A percentile compares a stretch with the other conserved stretches of the same genome.
phyloP scores from a whole-genome alignment of 2,329 filamentous ascomycete genomes.

The Beauveria australis region DNA sequence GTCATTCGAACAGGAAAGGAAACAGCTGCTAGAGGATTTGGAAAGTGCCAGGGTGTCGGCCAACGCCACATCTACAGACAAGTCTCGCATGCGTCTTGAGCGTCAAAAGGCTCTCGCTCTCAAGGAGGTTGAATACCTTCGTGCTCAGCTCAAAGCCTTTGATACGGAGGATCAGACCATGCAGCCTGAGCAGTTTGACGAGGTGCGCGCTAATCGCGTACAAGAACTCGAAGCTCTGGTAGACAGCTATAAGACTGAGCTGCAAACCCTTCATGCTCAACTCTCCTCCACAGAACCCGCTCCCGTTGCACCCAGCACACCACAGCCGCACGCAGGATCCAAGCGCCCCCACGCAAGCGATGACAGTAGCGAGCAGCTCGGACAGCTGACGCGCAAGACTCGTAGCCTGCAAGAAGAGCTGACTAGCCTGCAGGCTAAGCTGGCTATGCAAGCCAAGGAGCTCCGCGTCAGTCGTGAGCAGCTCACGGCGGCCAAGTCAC shows the following conservation, averaged over 20 bases:
- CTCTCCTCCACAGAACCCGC: conserved; percentile 55
- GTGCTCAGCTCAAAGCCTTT: conserved; percentile 82
- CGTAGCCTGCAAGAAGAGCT: conserved; percentile 76
- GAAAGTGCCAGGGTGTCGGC: conserved; percentile 55
- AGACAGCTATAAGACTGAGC: conserved; percentile 76
- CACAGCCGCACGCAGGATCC: conserved; percentile 38
- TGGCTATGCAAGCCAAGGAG: conserved; percentile 66
- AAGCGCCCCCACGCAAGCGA: conserved; percentile 60
- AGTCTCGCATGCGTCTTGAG: conserved; percentile 68
- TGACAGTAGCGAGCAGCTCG: conserved; percentile 56
- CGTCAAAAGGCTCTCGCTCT: conserved; percentile 76
- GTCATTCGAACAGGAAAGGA: conserved; percentile 61
- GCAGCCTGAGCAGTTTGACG: conserved; percentile 70
- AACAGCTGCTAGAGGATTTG: conserved; percentile 55
- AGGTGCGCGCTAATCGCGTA: conserved; percentile 64
- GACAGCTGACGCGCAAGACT: conserved; percentile 79
- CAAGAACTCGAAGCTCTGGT: conserved; percentile 78
- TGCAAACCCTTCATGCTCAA: conserved; percentile 65
- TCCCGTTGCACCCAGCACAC: conserved; percentile 21
- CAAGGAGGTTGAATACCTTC: conserved; percentile 90
- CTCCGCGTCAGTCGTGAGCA: conserved; percentile 65
- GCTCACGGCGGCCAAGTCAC: conserved; percentile 55
- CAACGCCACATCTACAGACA: conserved; percentile 46
- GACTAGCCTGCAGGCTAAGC: conserved; percentile 58
- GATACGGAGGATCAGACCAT: conserved; percentile 84